These are phyloP conservation scores for Seiridium cupressi DNA, from an alignment of 2,329 filamentous ascomycete genomes.

Conservation along the genomic window DNA sequence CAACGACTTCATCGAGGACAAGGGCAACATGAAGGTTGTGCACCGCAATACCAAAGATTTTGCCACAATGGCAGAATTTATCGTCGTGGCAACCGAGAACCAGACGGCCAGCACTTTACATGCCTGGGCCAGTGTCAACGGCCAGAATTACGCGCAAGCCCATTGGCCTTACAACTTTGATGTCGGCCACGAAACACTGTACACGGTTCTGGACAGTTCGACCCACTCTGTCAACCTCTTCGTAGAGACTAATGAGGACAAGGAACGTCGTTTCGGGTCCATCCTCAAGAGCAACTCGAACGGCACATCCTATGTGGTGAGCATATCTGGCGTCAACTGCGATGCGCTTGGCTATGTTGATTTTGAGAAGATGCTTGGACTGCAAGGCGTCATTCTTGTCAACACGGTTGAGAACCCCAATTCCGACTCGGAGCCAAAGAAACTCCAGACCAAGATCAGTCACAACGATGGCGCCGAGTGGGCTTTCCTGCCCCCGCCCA, in stretches of 20 bases:
- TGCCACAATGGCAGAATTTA: constrained; percentile 95
- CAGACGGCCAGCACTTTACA: constrained; percentile 67
- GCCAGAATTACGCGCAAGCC: constrained; percentile 75
- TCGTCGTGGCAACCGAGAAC: constrained; percentile 79
- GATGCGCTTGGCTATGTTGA: constrained; percentile 79
- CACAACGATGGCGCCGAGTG: constrained; percentile 95
- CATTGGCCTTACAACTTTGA: constrained; percentile 84
- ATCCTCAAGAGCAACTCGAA: constrained; percentile 99
- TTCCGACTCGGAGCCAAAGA: constrained; percentile 68
- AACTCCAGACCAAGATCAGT: constrained; percentile 85
- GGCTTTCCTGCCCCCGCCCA: constrained; percentile 72
- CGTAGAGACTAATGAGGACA: constrained; percentile 70
- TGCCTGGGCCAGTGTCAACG: constrained; percentile 83
- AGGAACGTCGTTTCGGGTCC: constrained; percentile 71
- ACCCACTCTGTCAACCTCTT: constrained; percentile 94
- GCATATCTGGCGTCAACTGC: constrained; percentile 77
- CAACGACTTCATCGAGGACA: constrained; percentile 71
- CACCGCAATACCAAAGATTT: constrained; percentile 73
- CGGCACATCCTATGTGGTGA: constrained; percentile 90
- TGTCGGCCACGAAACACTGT: constrained; percentile 74
- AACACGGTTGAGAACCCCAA: constrained; percentile 79
- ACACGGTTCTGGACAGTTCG: constrained; percentile 92
- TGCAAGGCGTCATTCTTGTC: constrained; percentile 86
- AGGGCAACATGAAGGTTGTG: constrained; percentile 56
- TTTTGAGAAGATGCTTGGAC: constrained; percentile 90